Percentiles rank a stretch among this genome's conserved stretches.
phyloP scores from a whole-genome alignment of 192 early-diverging fungal species.

The Umbelopsis ramanniana region DNA sequence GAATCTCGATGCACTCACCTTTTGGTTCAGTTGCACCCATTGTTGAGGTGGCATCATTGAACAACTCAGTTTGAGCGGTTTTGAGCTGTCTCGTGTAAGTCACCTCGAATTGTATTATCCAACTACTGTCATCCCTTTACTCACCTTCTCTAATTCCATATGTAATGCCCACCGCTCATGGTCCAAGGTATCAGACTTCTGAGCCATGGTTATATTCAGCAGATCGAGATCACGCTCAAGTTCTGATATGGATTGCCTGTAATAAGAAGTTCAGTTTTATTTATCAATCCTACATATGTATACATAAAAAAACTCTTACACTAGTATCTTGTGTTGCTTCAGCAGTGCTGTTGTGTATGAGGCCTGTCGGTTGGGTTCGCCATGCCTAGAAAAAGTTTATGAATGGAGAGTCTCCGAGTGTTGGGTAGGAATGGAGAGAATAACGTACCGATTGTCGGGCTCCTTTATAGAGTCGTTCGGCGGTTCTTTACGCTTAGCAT shows the following conservation, averaged over 20 bases:
- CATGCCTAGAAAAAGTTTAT: neutral
- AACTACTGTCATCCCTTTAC: neutral
- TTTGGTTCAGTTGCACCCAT: too few relatives aligned
- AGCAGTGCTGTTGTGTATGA: neutral
- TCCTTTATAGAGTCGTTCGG: neutral
- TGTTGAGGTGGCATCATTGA: too few relatives aligned
- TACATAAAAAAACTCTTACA: neutral
- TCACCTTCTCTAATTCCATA: constrained; percentile 10
- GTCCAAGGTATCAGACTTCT: neutral
- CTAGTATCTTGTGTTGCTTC: neutral
- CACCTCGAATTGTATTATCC: too few relatives aligned
- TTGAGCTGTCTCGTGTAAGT: too few relatives aligned
- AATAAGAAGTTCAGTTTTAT: too few relatives aligned
- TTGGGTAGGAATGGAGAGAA: neutral
- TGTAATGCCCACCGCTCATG: constrained; percentile 7
- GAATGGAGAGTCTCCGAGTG: neutral
- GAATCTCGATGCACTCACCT: too few relatives aligned
- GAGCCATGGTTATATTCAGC: neutral
- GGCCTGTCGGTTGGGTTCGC: neutral
- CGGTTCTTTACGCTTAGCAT: neutral
- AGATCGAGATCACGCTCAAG: neutral
- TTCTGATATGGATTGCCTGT: neutral
- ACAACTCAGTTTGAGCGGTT: too few relatives aligned
- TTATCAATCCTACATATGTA: too few relatives aligned
- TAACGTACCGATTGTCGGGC: neutral